Percentiles rank a stretch among this genome's conserved stretches.
Conservation (phyloP, 108 stramenopile genomes). For the Stephanodiscus triporus region DNA sequence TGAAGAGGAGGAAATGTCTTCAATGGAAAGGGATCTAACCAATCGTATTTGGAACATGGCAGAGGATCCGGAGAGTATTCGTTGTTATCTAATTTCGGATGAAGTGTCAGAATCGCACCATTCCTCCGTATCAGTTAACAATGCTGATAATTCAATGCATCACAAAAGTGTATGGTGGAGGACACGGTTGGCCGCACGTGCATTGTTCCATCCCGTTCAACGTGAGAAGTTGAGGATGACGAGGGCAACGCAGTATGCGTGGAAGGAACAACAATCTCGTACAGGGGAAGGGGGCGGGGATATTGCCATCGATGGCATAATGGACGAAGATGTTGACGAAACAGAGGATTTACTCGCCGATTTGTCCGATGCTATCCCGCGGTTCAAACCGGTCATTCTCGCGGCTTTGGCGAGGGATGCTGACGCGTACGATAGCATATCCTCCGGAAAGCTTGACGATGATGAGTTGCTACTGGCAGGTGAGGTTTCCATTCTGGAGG, state of each 20-base stretch:
- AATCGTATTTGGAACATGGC: slow-evolving; percentile 65
- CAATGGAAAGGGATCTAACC: slow-evolving; percentile 52
- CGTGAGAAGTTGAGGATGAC: slow-evolving; percentile 26
- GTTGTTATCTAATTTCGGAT: slow-evolving; percentile 61
- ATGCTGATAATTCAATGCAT: slow-evolving; percentile 25
- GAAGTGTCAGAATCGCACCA: slow-evolving; percentile 52
- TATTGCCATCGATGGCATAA: slow-evolving; percentile 61
- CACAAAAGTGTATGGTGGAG: slow-evolving; percentile 54
- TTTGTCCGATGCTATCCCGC: slow-evolving; percentile 45
- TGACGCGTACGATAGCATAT: slow-evolving; percentile 46
- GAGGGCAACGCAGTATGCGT: slow-evolving; percentile 18
- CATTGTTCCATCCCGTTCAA: slow-evolving; percentile 39
- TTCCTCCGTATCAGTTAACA: slow-evolving; percentile 11
- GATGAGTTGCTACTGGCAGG: slow-evolving; percentile 51
- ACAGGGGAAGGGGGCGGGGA: slow-evolving; percentile 22
- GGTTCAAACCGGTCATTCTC: slow-evolving; percentile 53
- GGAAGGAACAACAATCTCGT: slow-evolving; percentile 21
- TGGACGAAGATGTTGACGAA: slow-evolving; percentile 51
- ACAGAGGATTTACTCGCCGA: slow-evolving; percentile 53
- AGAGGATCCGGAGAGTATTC: slow-evolving; percentile 57
- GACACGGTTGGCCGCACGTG: slow-evolving; percentile 36
- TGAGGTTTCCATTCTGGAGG: slow-evolving; percentile 49
- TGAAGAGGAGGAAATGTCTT: slow-evolving; percentile 37
- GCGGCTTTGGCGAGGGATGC: slow-evolving; percentile 61
- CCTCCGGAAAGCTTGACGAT: slow-evolving; percentile 40